Base-by-base conservation (phyloP, 208 protist species). In the Leishmania mexicana region DNA sequence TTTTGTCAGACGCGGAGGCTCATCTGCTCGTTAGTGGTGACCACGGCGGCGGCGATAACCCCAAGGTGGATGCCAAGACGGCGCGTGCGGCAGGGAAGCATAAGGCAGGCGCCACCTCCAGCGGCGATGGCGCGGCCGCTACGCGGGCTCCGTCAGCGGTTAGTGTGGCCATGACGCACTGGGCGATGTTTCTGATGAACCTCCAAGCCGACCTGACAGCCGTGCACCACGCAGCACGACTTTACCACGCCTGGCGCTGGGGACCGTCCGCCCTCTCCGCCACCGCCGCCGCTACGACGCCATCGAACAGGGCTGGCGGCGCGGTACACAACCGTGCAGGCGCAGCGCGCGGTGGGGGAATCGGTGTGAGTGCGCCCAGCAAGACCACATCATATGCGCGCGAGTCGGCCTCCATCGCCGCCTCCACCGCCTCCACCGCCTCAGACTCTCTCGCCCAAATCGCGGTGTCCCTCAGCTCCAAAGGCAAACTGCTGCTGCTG, bases 161-260 rank as follows among this genome's bases (percentile, higher is more conserved):
- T 8, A 78, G 78, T n/a, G 83, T 85, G 40, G 78, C 83, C 21
- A 82, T 85, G 83, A 85, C 83, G 31, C 83, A 85, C 64, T 85
- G 83, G 83, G 62, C 74, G 0, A 60, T 85, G 54, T 85, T 85
- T 76, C 68, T 85, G 62, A 24, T 75, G 40, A 80, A 62, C n/a
- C 78, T 85, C 40, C 72, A 80, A 35, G 62, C 62, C 2, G 78
- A 85, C 40, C 78, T 85, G 3, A 65, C 68, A 19, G 83, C 78
- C 35, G 83, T 85, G 31, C 78, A 85, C 67, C 78, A 85, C 72
- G 83, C 83, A 42, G 49, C 78, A 5, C 83, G 75, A 35, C 78
- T 85, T 31, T 85, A 80, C 74, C 83, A 85, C 65, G 64, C 83
- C 35, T 85, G 83, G 83, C 80, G 62, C 78, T 85, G 72, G 72